Evolutionary conservation across 2,329 filamentous ascomycete genomes (phyloP).

Genomic region (Annulohypoxylon truncatum): DNA sequence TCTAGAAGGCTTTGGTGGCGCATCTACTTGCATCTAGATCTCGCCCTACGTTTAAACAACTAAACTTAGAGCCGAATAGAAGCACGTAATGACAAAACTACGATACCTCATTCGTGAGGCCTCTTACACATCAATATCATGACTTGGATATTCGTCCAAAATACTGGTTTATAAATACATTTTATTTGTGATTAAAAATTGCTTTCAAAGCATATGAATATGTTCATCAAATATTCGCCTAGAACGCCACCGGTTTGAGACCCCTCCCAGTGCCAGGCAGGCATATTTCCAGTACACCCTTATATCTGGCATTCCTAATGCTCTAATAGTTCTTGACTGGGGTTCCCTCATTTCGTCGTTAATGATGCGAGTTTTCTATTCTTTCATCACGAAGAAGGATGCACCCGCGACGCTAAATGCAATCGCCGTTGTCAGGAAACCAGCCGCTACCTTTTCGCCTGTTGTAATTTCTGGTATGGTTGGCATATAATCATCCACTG

Average conservation of each 20-base stretch:
- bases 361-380: conserved; percentile 31
- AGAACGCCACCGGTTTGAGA: conserved; percentile 27
- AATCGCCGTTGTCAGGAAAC: conserved; percentile 65
- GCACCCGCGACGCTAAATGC: conserved; percentile 62
- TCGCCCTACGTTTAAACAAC: neutral
- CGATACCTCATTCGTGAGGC: no score
- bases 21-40: neutral
- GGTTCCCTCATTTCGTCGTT: conserved; percentile 31
- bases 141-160: neutral
- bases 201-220: conserved; percentile 37
- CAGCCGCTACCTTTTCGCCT: conserved; percentile 66
- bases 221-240: conserved; percentile 19
- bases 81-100: neutral
- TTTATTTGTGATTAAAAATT: conserved; percentile 21
- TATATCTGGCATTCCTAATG: conserved; percentile 1
- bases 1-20: neutral
- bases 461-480: conserved; percentile 57
- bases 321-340: neutral
- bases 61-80: neutral
- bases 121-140: neutral
- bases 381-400: conserved; percentile 61
- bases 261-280: conserved; percentile 17
- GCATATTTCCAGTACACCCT: conserved; percentile 17
- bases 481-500: conserved; percentile 41
- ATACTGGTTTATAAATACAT: neutral